These are phyloP conservation scores for Ophiosphaerella narmari DNA, from an alignment of 2,329 filamentous ascomycete genomes.

Conservation along the genomic window DNA sequence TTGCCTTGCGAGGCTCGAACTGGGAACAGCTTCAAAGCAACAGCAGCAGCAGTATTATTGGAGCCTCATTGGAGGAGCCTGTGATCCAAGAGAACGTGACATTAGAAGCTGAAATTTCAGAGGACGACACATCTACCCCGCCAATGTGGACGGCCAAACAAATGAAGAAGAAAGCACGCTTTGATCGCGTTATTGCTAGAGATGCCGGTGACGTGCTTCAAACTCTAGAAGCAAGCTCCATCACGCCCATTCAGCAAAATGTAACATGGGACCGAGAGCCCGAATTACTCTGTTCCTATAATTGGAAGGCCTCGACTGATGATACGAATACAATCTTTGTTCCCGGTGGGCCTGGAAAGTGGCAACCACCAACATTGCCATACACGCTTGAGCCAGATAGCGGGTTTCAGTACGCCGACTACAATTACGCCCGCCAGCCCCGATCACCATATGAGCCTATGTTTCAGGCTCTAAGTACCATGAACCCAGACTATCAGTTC, in stretches of 20 bases:
- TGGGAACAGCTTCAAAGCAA: conserved; percentile 17
- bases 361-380: conserved; percentile 21
- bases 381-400: conserved; percentile 22
- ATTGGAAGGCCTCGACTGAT: conserved; percentile 28
- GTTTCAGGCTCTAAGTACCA: conserved; percentile 29
- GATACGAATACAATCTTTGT: conserved; percentile 35
- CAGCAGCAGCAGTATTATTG: neutral
- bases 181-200: conserved; percentile 13
- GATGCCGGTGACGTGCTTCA: conserved; percentile 23
- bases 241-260: conserved; percentile 11
- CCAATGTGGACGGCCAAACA: conserved; percentile 13
- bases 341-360: conserved; percentile 32
- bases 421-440: conserved; percentile 35
- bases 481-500: conserved; percentile 28
- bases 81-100: neutral
- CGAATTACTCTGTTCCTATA: conserved; percentile 36
- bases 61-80: neutral
- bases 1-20: conserved; percentile 13
- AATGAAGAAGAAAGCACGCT: conserved; percentile 18
- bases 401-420: conserved; percentile 29
- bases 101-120: neutral
- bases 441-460: conserved; percentile 30
- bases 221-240: conserved; percentile 13
- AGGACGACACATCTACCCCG: conserved; percentile 5
- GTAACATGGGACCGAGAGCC: conserved; percentile 32